phyloP scores from a whole-genome alignment of 2,329 filamentous ascomycete species.

The Apiospora rasikravindrae region DNA sequence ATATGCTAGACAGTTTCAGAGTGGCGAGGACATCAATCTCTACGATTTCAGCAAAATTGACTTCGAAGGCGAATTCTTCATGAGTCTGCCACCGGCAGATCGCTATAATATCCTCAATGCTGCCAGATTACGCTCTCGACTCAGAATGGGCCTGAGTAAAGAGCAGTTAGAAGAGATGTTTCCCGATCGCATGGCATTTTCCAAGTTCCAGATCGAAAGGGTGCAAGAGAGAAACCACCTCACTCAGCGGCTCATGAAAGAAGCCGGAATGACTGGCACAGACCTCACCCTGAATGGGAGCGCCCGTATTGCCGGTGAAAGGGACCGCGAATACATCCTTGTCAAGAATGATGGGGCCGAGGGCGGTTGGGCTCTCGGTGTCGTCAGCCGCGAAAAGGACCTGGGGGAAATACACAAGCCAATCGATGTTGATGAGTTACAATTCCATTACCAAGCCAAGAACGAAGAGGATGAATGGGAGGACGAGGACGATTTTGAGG shows the following conservation, averaged over 20 bases:
- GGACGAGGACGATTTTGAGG: slow-evolving; percentile 83
- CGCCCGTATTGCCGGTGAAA: slow-evolving; percentile 79
- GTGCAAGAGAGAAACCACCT: slow-evolving; percentile 92
- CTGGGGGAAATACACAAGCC: slow-evolving; percentile 82
- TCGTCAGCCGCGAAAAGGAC: slow-evolving; percentile 85
- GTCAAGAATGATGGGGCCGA: slow-evolving; percentile 96
- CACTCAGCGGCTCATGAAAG: slow-evolving; percentile 91
- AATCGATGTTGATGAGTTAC: slow-evolving; percentile 82
- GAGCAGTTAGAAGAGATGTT: slow-evolving; percentile 98
- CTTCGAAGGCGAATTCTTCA: slow-evolving; percentile 94
- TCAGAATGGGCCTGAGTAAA: slow-evolving; percentile 96
- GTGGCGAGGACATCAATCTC: slow-evolving; percentile 86
- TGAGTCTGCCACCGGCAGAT: slow-evolving; percentile 85
- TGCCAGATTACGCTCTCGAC: slow-evolving; percentile 81
- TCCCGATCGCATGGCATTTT: slow-evolving; percentile 96
- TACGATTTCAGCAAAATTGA: slow-evolving; percentile 99
- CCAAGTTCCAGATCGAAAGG: slow-evolving; percentile 92
- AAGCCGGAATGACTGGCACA: slow-evolving; percentile 85
- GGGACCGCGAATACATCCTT: slow-evolving; percentile 90
- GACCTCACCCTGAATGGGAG: slow-evolving; percentile 72
- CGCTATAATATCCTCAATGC: slow-evolving; percentile 98
- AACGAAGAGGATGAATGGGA: slow-evolving; percentile 64
- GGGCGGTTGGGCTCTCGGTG: slow-evolving; percentile 93
- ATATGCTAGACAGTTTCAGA: slow-evolving; percentile 90
- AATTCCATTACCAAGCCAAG: slow-evolving; percentile 61